Evolutionary conservation across 2,329 filamentous ascomycete species (phyloP).

Genomic region (Diaporthe vexans): DNA sequence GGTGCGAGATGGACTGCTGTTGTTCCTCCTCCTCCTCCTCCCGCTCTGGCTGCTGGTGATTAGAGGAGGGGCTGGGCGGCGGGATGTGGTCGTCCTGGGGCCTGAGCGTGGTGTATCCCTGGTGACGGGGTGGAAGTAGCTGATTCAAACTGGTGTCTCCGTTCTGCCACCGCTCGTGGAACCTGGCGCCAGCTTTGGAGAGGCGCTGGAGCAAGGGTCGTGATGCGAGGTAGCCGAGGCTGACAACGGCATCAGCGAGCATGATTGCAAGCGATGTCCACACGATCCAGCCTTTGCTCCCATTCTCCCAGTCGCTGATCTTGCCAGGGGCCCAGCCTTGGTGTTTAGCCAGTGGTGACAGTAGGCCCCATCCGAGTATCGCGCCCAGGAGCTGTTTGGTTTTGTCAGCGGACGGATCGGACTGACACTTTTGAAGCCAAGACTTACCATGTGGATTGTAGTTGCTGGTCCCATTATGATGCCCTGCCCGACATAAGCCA

Average conservation of each 20-base stretch:
- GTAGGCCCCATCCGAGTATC: slow-evolving; percentile 87
- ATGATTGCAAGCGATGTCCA: slow-evolving; percentile 98
- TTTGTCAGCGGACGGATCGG: neutral
- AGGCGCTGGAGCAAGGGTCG: slow-evolving; percentile 67
- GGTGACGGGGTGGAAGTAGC: slow-evolving; percentile 30
- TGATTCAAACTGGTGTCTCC: slow-evolving; percentile 19
- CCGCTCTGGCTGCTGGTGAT: slow-evolving; percentile 30
- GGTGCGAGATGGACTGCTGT: slow-evolving; percentile 39
- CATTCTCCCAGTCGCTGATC: slow-evolving; percentile 89
- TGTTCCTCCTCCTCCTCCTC: slow-evolving; percentile 45
- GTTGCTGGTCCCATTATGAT: slow-evolving; percentile 99
- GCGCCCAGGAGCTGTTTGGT: slow-evolving; percentile 76
- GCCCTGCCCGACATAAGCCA: slow-evolving; percentile 97
- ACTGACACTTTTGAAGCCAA: neutral
- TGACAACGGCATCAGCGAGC: slow-evolving; percentile 93
- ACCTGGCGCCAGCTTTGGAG: slow-evolving; percentile 21
- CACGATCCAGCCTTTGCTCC: slow-evolving; percentile 98
- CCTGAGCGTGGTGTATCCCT: slow-evolving; percentile 45
- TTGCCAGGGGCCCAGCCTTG: slow-evolving; percentile 91
- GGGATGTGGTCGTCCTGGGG: slow-evolving; percentile 37
- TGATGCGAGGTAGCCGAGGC: slow-evolving; percentile 82
- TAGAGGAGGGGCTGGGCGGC: slow-evolving; percentile 42
- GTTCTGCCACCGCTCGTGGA: slow-evolving; percentile 31
- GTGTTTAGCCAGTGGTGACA: slow-evolving; percentile 89
- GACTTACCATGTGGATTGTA: slow-evolving; percentile 86